A percentile compares a stretch with the other conserved stretches of the same genome.
phyloP scores from a whole-genome alignment of 2,329 filamentous ascomycete genomes.

The Neofusicoccum laricinum region DNA sequence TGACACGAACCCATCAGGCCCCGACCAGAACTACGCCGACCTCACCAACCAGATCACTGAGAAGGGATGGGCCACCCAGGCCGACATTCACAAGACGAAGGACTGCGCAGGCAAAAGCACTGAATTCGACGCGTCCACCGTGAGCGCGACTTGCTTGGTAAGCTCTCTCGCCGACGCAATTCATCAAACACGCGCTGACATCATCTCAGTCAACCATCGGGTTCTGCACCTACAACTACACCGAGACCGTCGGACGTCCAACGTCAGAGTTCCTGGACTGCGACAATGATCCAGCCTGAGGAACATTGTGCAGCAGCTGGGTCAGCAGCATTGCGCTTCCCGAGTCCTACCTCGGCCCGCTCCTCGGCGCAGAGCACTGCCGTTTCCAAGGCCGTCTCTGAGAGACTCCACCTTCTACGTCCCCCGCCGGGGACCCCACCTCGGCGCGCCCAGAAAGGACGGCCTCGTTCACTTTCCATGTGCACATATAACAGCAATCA shows the following conservation, averaged over 20 bases:
- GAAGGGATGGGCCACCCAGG: background rate
- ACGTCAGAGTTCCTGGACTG: background rate
- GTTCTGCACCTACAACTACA: constrained; percentile 2
- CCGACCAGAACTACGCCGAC: background rate
- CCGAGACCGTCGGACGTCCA: too few relatives aligned
- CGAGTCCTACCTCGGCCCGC: background rate
- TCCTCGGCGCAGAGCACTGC: background rate
- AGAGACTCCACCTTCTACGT: too few relatives aligned
- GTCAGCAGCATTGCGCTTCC: background rate
- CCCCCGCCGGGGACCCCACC: too few relatives aligned
- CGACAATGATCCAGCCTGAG: background rate
- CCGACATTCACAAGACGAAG: background rate
- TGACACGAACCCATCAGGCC: background rate
- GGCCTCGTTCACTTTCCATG: too few relatives aligned
- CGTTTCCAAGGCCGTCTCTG: background rate
- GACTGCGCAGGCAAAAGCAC: background rate
- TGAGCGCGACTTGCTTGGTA: background rate
- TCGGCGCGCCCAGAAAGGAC: too few relatives aligned
- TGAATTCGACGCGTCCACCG: background rate
- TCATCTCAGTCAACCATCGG: background rate
- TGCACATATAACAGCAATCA: too few relatives aligned
- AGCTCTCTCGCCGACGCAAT: too few relatives aligned
- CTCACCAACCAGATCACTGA: background rate
- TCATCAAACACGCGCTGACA: background rate
- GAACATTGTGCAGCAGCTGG: background rate